phyloP scores from a whole-genome alignment of 352 stramenopile genomes.

The Elongisporangium senticosum region DNA sequence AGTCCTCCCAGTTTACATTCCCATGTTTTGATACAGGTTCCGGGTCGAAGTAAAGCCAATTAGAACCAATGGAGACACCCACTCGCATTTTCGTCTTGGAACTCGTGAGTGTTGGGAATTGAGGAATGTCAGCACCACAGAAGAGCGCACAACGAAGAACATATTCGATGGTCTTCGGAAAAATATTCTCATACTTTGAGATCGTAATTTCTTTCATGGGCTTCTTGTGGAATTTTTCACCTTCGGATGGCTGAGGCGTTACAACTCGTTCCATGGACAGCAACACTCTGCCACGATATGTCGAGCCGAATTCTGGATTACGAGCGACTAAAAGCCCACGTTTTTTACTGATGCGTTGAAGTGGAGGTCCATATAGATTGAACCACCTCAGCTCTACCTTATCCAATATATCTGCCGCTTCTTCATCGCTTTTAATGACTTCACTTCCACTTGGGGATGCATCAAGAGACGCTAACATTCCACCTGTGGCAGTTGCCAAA shows the following conservation, averaged over 20 bases:
- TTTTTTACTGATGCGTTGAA: constrained; percentile 48
- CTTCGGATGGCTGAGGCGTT: constrained; percentile 21
- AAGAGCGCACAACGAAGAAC: constrained; percentile 55
- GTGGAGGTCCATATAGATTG: constrained; percentile 83
- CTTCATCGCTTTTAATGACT: not conserved
- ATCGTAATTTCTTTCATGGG: constrained; percentile 28
- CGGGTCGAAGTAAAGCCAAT: constrained; percentile 47
- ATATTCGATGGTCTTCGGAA: constrained; percentile 58
- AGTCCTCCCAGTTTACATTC: constrained; percentile 41
- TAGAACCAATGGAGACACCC: constrained; percentile 32
- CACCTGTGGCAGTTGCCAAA: constrained; percentile 14
- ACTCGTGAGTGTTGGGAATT: constrained; percentile 6
- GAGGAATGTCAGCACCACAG: constrained; percentile 49
- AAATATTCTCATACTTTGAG: constrained; percentile 7
- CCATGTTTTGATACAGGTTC: constrained; percentile 42
- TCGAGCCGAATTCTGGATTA: constrained; percentile 65
- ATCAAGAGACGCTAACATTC: constrained; percentile 12
- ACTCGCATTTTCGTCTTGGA: constrained; percentile 37
- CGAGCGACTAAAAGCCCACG: constrained; percentile 42
- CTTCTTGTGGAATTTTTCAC: constrained; percentile 58
- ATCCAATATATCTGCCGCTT: constrained; percentile 6
- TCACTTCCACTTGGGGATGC: not conserved
- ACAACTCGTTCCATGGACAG: constrained; percentile 69
- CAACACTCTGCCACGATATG: constrained; percentile 77
- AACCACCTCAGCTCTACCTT: constrained; percentile 57